Evolutionary conservation across 176 grass and related monocot species (phyloP).

Genomic region (Ensete ventricosum): DNA sequence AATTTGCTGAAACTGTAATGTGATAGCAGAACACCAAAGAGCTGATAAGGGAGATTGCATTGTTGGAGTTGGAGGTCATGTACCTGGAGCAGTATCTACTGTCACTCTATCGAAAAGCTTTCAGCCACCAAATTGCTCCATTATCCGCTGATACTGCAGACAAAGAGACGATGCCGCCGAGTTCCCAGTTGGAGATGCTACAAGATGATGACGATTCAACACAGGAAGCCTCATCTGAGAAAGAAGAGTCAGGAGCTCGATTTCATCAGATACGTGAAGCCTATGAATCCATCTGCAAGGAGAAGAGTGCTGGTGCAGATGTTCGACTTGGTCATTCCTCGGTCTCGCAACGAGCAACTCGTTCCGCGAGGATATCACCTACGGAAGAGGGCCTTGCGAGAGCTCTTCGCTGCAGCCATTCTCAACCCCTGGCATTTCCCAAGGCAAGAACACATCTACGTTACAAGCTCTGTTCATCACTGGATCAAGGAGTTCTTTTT

Average conservation of each 20-base stretch:
- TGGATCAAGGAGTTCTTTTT: background rate
- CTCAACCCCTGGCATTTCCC: conserved; percentile 75
- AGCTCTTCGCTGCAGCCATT: conserved; percentile 67
- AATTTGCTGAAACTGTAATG: background rate
- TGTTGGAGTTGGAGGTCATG: conserved; percentile 85
- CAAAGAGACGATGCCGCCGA: conserved; percentile 17
- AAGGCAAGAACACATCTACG: conserved; percentile 35
- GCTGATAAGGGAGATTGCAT: conserved; percentile 85
- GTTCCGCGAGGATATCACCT: conserved; percentile 65
- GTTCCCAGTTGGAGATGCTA: conserved; percentile 11
- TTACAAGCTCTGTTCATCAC: background rate
- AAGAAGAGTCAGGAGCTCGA: conserved; percentile 7
- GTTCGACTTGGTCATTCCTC: conserved; percentile 45
- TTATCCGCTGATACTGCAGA: conserved; percentile 30
- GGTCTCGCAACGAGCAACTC: conserved; percentile 47
- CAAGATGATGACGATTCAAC: conserved; percentile 17
- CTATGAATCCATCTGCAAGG: conserved; percentile 21
- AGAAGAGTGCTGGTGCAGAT: conserved; percentile 22
- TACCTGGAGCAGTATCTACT: conserved; percentile 96
- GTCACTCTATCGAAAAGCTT: conserved; percentile 74
- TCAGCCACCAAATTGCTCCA: conserved; percentile 51
- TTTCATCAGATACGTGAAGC: conserved; percentile 31
- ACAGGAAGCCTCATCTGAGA: conserved; percentile 22
- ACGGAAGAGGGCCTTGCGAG: conserved; percentile 70
- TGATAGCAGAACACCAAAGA: conserved; percentile 53